Evolutionary conservation across 306 rosid species (phyloP), one percentile per base, ranked within the genome.

Genomic region (Cicer bijugum): DNA sequence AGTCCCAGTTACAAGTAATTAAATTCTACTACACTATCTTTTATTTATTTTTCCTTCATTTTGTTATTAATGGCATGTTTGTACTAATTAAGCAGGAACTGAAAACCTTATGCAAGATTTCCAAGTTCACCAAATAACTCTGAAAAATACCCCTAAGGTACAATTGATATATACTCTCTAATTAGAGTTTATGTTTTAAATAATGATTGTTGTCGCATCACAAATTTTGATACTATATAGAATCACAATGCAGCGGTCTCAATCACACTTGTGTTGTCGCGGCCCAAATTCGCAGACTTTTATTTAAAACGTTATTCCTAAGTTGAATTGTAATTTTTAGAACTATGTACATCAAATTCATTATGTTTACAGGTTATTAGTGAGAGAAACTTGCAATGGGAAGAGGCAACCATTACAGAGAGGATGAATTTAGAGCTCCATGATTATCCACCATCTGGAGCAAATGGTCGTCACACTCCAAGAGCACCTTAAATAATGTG

Each of bases 401-500:
- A 80, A 55, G 84, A 75, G 47, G 17, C 80, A 82, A 53, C 6
- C 39, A 55, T 67, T 6, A 44, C 14, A 9, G 86, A 79, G 76
- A 91, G 92, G 71, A 85, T 89, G 96, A 90, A 45, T 66, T 65
- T 88, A 75, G 96, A 85, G 76, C 89, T 94, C 6, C 82, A 85
- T 70, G 98, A 94, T 74, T 94, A 91, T 76, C 73, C 91, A 12
- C 91, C 97, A 71, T 80, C 90, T 1, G 96, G 91, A 12, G 85
- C 98, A 52, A 94, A 91, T 74, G 82, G 86, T 76, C 97, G 92
- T 75, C 98, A 94, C 86, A 94, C 94, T 76, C 98, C 98, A 67
- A 85, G 48, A 81, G 86, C 87, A 59, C 80, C 92, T 39, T 83
- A 84, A 75, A 28, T 28, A 58, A 59, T 43, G 83, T 20, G 47